These are phyloP conservation scores for Boletus bicolor DNA, from an alignment of 768 basidiomycete species.

Conservation along the genomic window DNA sequence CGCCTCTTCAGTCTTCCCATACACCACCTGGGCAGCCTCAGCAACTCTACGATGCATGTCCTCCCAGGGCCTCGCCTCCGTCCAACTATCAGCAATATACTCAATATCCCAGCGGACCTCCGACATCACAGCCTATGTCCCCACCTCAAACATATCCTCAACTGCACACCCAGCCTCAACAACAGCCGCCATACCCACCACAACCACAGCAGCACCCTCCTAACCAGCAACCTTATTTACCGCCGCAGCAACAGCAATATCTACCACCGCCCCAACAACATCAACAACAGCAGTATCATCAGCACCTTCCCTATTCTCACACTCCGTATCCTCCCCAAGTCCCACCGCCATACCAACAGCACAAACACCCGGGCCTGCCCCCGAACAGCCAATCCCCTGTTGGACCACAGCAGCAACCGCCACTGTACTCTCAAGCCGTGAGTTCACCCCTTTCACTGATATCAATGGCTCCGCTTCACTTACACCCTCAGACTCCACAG, in stretches of 20 bases:
- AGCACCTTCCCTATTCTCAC: slow-evolving; percentile 15
- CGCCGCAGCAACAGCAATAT: slow-evolving; percentile 10
- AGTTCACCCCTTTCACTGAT: background rate
- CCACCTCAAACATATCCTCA: slow-evolving; percentile 14
- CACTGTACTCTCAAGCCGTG: slow-evolving; percentile 10
- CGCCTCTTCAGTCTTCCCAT: slow-evolving; percentile 10
- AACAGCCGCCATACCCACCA: slow-evolving; percentile 8
- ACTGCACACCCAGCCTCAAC: slow-evolving; percentile 13
- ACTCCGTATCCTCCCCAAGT: slow-evolving; percentile 10
- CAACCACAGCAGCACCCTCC: slow-evolving; percentile 11
- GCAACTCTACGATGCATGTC: slow-evolving; percentile 8
- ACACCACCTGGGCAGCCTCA: slow-evolving; percentile 11
- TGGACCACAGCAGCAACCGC: slow-evolving; percentile 1
- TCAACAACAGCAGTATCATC: slow-evolving; percentile 4
- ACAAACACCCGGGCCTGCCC: slow-evolving; percentile 5
- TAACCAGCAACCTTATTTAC: slow-evolving; percentile 10
- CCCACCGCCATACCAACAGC: slow-evolving; percentile 18
- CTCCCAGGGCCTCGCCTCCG: background rate
- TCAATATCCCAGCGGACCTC: slow-evolving; percentile 10
- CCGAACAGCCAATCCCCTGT: slow-evolving; percentile 4
- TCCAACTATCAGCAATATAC: slow-evolving; percentile 14
- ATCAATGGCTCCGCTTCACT: background rate
- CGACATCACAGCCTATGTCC: slow-evolving; percentile 9
- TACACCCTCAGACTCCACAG: background rate
- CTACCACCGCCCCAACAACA: slow-evolving; percentile 8